Percentiles rank a stretch among this genome's conserved stretches.
phyloP scores from a whole-genome alignment of 371 early-diverging fungal genomes.

The Mucor lusitanicus region DNA sequence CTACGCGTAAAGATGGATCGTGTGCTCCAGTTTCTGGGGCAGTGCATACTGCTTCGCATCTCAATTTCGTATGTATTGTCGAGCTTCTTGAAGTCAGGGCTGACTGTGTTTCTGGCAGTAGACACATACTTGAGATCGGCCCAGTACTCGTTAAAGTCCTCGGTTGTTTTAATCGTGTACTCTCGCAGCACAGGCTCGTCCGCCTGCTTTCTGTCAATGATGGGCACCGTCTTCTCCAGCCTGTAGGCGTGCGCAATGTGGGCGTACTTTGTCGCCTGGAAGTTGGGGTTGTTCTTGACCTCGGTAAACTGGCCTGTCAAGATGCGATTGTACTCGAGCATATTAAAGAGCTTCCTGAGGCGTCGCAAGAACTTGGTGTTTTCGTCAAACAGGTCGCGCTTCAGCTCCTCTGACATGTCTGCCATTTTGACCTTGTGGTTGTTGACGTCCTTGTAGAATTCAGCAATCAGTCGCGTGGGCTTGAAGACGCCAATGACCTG shows the following conservation, averaged over 20 bases:
- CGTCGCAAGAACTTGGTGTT: slow-evolving; percentile 22
- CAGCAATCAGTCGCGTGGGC: neutral
- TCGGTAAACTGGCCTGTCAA: neutral
- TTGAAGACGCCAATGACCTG: slow-evolving; percentile 27
- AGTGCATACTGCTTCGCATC: neutral
- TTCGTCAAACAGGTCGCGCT: neutral
- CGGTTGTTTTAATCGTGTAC: slow-evolving; percentile 11
- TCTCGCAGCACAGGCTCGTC: slow-evolving; percentile 17
- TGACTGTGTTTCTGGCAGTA: neutral
- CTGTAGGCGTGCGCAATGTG: slow-evolving; percentile 5
- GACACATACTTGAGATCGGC: slow-evolving; percentile 37
- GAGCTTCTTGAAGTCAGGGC: neutral
- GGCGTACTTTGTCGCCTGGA: neutral
- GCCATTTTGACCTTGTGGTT: neutral
- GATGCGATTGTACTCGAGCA: neutral
- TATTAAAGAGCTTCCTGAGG: slow-evolving; percentile 7
- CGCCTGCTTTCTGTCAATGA: slow-evolving; percentile 8
- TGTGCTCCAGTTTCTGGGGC: neutral
- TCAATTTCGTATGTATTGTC: neutral
- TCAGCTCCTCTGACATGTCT: slow-evolving; percentile 17
- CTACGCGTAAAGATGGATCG: neutral
- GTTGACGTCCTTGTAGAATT: neutral
- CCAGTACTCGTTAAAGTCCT: slow-evolving; percentile 40
- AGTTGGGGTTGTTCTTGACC: neutral
- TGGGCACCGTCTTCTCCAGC: neutral